Base-by-base conservation (phyloP, 2,329 filamentous ascomycete genomes). In the Dothideomycetes sp. region DNA sequence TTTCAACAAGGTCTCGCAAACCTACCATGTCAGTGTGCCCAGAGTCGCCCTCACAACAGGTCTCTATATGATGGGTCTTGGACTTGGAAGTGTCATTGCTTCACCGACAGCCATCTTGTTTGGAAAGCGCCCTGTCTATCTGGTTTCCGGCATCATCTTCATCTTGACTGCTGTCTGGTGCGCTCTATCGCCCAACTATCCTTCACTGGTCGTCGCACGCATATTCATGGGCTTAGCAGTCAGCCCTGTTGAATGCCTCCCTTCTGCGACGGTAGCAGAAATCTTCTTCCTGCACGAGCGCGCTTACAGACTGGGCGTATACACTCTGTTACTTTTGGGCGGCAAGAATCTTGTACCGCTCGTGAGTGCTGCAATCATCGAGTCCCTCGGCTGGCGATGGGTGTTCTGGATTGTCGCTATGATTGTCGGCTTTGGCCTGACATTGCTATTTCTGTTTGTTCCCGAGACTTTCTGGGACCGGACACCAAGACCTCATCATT, bases 401-500 rank as follows among this genome's bases (percentile, higher is more conserved):
- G 53, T 56, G 0, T 59, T 58, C 19, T 46, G 81, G 81, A 79
- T 94, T 40, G 78, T 94, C 34, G 77, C 87, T 1, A 84, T 94
- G 3, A 66, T 94, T 8, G 82, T 87, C 24, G 84, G 70, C 0
- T 73, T 84, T 35, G 79, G 78, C 44, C 72, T 79, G 29, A 57
- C 75, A 15, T 63, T 94, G 3, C 69, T 96, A 1, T 94, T 94
- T 57, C 69, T 95, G 43, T 94, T 94, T 51, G 84, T 94, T 0
- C 89, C 89, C 0, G 89, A 96, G 62, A 94, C 87, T 0, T 95
- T 94, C 49, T 96, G 89, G 89, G 87, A 95, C 58, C 72, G 89
- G 35, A 81, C 81, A 2, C 87, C 88, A 7, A 62, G 64, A 19
- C 65, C 71, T 22, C 57, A 63, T 27, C 22, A 27, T 27, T 27